These are phyloP conservation scores for Sporisorium exsertum DNA, from an alignment of 1,284 basidiomycete genomes.

Conservation along the genomic window DNA sequence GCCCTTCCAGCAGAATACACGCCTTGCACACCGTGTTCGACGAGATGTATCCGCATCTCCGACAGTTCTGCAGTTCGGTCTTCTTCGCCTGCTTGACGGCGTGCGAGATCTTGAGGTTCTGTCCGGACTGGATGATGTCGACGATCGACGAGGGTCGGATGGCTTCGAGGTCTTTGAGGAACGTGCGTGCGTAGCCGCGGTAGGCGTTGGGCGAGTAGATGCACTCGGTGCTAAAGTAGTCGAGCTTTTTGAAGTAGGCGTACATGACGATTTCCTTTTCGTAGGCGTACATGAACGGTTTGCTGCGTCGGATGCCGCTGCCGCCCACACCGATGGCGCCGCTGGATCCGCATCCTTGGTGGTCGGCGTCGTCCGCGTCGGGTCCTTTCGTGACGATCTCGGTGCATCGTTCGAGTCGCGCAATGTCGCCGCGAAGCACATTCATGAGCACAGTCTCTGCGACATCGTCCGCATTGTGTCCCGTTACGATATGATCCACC, in stretches of 20 bases:
- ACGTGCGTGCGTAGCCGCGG: slow-evolving; percentile 91
- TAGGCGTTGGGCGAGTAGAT: slow-evolving; percentile 97
- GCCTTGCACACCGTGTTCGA: slow-evolving; percentile 67
- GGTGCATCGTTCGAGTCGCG: slow-evolving; percentile 91
- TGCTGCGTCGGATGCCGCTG: slow-evolving; percentile 93
- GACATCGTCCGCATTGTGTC: slow-evolving; percentile 98
- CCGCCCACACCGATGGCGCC: slow-evolving; percentile 71
- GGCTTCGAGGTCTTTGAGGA: slow-evolving; percentile 94
- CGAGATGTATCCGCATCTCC: slow-evolving; percentile 67
- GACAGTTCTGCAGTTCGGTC: slow-evolving; percentile 60
- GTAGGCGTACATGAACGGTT: slow-evolving; percentile 98
- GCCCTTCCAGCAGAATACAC: slow-evolving; percentile 66
- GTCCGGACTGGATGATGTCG: slow-evolving; percentile 82
- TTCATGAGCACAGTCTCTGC: slow-evolving; percentile 99
- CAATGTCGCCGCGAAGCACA: slow-evolving; percentile 97
- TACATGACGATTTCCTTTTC: slow-evolving; percentile 99
- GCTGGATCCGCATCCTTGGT: slow-evolving; percentile 69
- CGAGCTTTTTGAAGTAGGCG: slow-evolving; percentile 93
- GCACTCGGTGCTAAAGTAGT: slow-evolving; percentile 99
- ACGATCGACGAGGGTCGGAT: slow-evolving; percentile 93
- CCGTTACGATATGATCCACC: slow-evolving; percentile 98
- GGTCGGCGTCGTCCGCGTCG: slow-evolving; percentile 41
- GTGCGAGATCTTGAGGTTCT: slow-evolving; percentile 55
- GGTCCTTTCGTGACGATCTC: slow-evolving; percentile 77
- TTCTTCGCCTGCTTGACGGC: slow-evolving; percentile 56